Evolutionary conservation across 2,329 filamentous ascomycete genomes (phyloP), one percentile per base, ranked within the genome.

Genomic region (Ustulina deusta): DNA sequence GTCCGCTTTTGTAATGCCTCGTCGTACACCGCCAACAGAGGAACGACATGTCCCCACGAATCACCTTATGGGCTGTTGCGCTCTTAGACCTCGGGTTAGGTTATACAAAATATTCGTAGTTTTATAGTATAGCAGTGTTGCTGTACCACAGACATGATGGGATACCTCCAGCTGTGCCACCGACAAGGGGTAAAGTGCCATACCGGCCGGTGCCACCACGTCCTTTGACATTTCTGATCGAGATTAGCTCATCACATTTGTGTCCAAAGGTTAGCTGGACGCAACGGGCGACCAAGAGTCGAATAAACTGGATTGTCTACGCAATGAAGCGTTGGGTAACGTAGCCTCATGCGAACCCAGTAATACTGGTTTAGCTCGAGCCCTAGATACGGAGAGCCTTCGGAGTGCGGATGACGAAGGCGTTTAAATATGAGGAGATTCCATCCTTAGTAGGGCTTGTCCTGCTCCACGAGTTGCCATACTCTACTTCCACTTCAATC

Each of bases 391-490:
- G 1, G 36, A 38, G 4, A 42, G 9, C 27, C 52, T 55, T 38
- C 42, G 7, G 29, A 25, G 6, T 54, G 11, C 42, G 3, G 25
- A 40, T 13, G 22, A 40, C 29, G 22, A 40, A 56, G 9, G 22
- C 44, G 58, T 63, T 13, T 58, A 51, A 34, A 63, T 9, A 7
- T 5, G 42, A 34, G 34, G 44, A 40, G 11, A 42, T 34, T 6
- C 20, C 29, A 34, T 48, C 34, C 27, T 27, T 15, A 32, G n/a
- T 10, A 56, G 20, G 27, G 15, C 22, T 40, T 46, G 17, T 63
- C 7, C 51, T 57, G 22, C 32, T 34, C 13, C 20, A 49, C n/a
- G 25, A 22, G n/a, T 6, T 15, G 13, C 20, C 10, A 25, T 7
- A 38, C 36, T 46, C 38, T 15, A 54, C 20, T 10, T 51, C 5